These are phyloP conservation scores for Chlorokybus atmophyticus DNA, from an alignment of 139 green algal species.

Conservation along the genomic window DNA sequence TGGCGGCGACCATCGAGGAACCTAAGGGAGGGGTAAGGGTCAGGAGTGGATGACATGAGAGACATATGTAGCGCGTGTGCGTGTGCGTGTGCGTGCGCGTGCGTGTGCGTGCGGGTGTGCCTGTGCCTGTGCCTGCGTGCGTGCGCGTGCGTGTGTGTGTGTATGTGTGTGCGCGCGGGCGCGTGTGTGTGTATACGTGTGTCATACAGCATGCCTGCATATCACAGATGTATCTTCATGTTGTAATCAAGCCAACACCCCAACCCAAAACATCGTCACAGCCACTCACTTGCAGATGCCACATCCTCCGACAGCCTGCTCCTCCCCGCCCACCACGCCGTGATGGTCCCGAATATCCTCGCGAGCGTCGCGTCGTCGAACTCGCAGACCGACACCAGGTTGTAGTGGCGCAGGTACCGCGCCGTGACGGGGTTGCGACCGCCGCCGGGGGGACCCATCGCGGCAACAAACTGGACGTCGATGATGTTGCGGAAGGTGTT, in stretches of 20 bases:
- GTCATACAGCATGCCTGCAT: neutral
- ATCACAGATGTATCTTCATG: neutral
- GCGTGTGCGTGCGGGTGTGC: too few species aligned
- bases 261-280: too few species aligned
- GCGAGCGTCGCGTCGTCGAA: constrained; percentile 46
- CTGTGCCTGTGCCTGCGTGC: too few species aligned
- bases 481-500: constrained; percentile 24
- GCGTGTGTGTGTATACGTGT: too few species aligned
- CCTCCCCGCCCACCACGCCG: neutral
- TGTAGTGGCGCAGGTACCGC: constrained; percentile 29
- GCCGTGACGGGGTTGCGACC: constrained; percentile 33
- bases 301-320: neutral
- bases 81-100: too few species aligned
- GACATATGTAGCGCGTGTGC: too few species aligned
- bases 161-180: too few species aligned
- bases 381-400: constrained; percentile 25
- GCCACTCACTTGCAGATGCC: too few species aligned
- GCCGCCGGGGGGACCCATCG: constrained; percentile 33
- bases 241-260: too few species aligned
- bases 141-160: too few species aligned
- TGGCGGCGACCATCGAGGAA: constrained; percentile 19
- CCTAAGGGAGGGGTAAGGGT: too few species aligned
- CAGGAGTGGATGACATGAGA: too few species aligned
- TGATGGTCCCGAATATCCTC: constrained; percentile 37
- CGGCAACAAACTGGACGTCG: constrained; percentile 26